These are phyloP conservation scores for Leccinum aurantiacum DNA, from an alignment of 768 basidiomycete species.

Conservation along the genomic window DNA sequence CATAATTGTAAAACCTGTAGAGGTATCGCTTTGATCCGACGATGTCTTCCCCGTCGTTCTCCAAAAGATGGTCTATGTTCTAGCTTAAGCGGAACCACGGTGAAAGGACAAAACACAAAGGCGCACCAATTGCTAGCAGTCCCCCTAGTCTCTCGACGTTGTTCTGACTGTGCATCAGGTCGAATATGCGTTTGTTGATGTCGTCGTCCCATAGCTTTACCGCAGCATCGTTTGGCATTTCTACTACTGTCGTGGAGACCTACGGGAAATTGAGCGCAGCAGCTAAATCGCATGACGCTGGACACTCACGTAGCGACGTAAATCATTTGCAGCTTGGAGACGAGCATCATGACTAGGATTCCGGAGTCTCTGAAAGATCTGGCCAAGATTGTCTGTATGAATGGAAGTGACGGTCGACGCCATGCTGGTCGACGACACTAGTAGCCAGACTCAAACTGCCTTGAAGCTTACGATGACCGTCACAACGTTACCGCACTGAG, in stretches of 20 bases:
- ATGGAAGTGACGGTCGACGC: conserved; percentile 56
- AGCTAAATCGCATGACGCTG: conserved; percentile 10
- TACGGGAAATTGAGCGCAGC: conserved; percentile 31
- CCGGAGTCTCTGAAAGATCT: conserved; percentile 67
- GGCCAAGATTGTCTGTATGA: conserved; percentile 60
- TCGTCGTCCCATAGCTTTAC: conserved; percentile 85
- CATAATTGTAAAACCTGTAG: conserved; percentile 89
- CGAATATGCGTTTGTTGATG: conserved; percentile 76
- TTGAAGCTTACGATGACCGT: conserved; percentile 13
- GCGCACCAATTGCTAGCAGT: conserved; percentile 80
- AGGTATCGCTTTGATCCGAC: conserved; percentile 79
- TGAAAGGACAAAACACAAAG: not conserved
- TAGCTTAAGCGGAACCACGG: conserved; percentile 8
- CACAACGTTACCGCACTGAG: conserved; percentile 3
- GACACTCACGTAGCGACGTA: conserved; percentile 68
- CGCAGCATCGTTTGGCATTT: conserved; percentile 79
- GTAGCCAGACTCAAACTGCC: not conserved
- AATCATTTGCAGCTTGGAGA: conserved; percentile 64
- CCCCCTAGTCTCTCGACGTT: conserved; percentile 83
- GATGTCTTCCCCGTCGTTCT: conserved; percentile 75
- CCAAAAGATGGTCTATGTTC: conserved; percentile 65
- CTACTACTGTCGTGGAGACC: conserved; percentile 72
- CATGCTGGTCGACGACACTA: conserved; percentile 43
- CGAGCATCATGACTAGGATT: conserved; percentile 65
- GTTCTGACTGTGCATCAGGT: conserved; percentile 80